Base-by-base conservation (phyloP, 1,139 yeast species). In the Meyerozyma guilliermondii region DNA sequence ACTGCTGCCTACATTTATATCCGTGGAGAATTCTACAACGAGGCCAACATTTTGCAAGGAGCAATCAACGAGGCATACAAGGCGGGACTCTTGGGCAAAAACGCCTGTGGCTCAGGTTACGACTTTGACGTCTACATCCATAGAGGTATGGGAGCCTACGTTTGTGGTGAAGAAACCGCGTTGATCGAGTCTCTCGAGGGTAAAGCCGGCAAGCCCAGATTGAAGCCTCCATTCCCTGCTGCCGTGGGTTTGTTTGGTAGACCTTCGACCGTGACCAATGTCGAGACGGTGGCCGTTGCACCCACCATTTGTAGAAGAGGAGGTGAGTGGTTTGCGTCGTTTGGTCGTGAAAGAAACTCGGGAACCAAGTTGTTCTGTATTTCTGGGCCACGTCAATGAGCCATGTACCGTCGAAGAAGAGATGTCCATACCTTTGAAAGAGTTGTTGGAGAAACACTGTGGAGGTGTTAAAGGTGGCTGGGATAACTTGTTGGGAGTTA, bases 381-480 rank as follows among this genome's bases (percentile, higher is more conserved):
- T 53, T 84, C 94, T 10, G 95, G n/a, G 95, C 44, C 92, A 87
- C 59, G 95, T 87, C 51, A 87, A 87, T 63, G 88, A 84, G 60
- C 95, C 95, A 50, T 85, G 94, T 74, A 87, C 94, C 13, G 92
- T 87, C 46, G 95, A 87, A 68, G 95, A 87, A 67, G 95, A 87
- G 66, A 87, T 87, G 95, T 86, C 95, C 1, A 85, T 87, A 51
- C 88, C 95, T 31, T 74, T 87, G 57, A 78, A 75, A 55, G 95
- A 87, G 62, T 75, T 87, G 50, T 73, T 87, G 49, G 95, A 87
- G 60, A 84, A 79, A 65, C 95, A 87, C 66, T 86, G 95, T 69
- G 95, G 95, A 42, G 95, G 95, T 61, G 78, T 87, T 49, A 80
- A 78, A 55, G 95, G 95, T 46, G 95, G 95, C 38, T 87, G 95